Evolutionary conservation across 1,284 basidiomycete genomes (phyloP).

Genomic region (Wolfiporia cocos): DNA sequence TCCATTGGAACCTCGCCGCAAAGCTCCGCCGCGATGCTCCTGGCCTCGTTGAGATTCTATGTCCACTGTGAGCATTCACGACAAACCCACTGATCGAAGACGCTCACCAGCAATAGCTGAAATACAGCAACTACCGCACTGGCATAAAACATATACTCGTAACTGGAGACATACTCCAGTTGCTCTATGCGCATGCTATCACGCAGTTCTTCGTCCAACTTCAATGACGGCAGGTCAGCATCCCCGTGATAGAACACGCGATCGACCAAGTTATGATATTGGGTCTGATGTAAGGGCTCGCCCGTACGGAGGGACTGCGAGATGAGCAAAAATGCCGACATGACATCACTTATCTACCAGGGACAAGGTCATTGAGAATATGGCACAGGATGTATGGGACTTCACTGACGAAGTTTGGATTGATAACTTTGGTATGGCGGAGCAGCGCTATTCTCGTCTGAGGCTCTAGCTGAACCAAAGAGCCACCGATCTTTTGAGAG

Average conservation of each 20-base stretch:
- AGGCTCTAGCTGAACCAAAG: constrained; percentile 34
- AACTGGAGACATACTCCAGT: constrained; percentile 26
- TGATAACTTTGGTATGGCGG: constrained; percentile 38
- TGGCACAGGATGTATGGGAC: not conserved
- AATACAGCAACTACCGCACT: constrained; percentile 38
- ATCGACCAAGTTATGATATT: constrained; percentile 37
- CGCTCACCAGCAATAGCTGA: constrained; percentile 36
- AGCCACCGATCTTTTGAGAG: constrained; percentile 31
- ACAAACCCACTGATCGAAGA: not conserved
- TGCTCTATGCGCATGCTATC: constrained; percentile 14
- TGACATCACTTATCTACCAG: constrained; percentile 40
- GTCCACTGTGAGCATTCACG: not conserved
- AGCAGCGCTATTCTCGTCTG: constrained; percentile 32
- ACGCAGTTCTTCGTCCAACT: constrained; percentile 10
- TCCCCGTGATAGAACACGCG: constrained; percentile 37
- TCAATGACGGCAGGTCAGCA: constrained; percentile 12
- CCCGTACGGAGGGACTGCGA: constrained; percentile 41
- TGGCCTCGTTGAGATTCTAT: constrained; percentile 39
- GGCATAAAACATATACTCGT: constrained; percentile 41
- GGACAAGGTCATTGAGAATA: not conserved
- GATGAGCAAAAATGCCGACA: constrained; percentile 37
- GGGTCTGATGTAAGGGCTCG: constrained; percentile 39
- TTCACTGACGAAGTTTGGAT: constrained; percentile 39
- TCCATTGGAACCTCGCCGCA: constrained; percentile 42
- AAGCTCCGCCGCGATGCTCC: constrained; percentile 32